Conservation (phyloP, 2,329 filamentous ascomycete species). For the Aspergillus sp. region DNA sequence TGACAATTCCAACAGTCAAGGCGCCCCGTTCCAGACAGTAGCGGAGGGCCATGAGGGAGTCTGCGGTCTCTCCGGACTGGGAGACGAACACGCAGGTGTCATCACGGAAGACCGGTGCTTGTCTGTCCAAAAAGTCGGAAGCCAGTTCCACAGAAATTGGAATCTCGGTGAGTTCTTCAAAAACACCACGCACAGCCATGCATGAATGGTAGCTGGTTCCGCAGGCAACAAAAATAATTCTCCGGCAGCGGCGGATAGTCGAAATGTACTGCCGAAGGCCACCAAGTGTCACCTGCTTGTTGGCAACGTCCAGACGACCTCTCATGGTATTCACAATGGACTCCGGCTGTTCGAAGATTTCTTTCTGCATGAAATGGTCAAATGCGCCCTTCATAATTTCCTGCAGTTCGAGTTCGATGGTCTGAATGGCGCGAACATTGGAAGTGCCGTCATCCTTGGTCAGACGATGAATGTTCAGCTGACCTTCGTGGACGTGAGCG, state of each 20-base stretch:
- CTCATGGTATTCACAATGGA: constrained; percentile 99
- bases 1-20: constrained; percentile 95
- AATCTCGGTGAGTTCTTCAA: constrained; percentile 96
- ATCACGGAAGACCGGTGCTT: constrained; percentile 97
- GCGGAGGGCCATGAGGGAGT: constrained; percentile 91
- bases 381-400: constrained; percentile 99
- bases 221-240: constrained; percentile 98
- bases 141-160: constrained; percentile 95
- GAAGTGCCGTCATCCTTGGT: constrained; percentile 95
- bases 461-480: constrained; percentile 96
- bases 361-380: constrained; percentile 99
- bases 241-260: constrained; percentile 91
- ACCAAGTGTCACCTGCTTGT: constrained; percentile 93
- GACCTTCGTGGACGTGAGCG: constrained; percentile 98
- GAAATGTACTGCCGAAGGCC: constrained; percentile 92
- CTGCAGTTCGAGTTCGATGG: constrained; percentile 95
- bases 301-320: constrained; percentile 87
- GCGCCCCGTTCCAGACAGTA: constrained; percentile 98
- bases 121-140: constrained; percentile 93
- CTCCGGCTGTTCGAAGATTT: constrained; percentile 99
- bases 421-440: constrained; percentile 97
- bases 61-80: constrained; percentile 96
- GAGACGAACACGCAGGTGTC: constrained; percentile 99
- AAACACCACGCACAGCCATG: constrained; percentile 97
- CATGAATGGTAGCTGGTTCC: constrained; percentile 98